A percentile compares a stretch with the other conserved stretches of the same genome.
Evolutionary conservation across 1,284 basidiomycete genomes (phyloP).

Genomic region (Irpex sp.): DNA sequence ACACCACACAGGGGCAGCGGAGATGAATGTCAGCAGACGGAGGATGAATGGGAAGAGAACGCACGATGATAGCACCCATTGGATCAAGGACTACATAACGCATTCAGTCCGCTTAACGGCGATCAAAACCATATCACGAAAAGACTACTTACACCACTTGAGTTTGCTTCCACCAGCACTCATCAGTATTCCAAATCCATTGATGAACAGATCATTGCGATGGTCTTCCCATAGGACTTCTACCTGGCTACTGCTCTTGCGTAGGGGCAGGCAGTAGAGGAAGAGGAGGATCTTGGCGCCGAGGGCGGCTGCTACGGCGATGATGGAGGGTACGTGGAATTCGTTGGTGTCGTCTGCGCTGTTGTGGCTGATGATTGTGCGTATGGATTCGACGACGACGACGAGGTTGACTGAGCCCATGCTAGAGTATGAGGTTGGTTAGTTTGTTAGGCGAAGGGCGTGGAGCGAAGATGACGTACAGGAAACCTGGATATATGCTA

Average conservation of each 20-base stretch:
- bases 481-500: constrained; percentile 45
- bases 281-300: constrained; percentile 85
- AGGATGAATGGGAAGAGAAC: constrained; percentile 21
- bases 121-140: not conserved
- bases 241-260: constrained; percentile 84
- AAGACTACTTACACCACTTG: constrained; percentile 65
- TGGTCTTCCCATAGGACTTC: constrained; percentile 95
- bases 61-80: constrained; percentile 72
- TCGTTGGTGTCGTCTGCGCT: constrained; percentile 50
- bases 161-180: constrained; percentile 88
- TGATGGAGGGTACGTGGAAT: constrained; percentile 82
- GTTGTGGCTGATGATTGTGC: constrained; percentile 61
- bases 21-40: not conserved
- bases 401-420: constrained; percentile 87
- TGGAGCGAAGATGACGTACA: constrained; percentile 43
- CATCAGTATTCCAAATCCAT: constrained; percentile 81
- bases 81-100: constrained; percentile 67
- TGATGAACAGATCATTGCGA: constrained; percentile 86
- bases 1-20: not conserved
- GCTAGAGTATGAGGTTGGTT: constrained; percentile 31
- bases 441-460: not conserved
- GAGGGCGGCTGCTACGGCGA: constrained; percentile 81
- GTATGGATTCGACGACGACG: constrained; percentile 81
- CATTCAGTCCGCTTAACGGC: not conserved
- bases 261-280: constrained; percentile 80